Evolutionary conservation across 257 asterid genomes (phyloP).

Genomic region (Schizonepeta tenuifolia): DNA sequence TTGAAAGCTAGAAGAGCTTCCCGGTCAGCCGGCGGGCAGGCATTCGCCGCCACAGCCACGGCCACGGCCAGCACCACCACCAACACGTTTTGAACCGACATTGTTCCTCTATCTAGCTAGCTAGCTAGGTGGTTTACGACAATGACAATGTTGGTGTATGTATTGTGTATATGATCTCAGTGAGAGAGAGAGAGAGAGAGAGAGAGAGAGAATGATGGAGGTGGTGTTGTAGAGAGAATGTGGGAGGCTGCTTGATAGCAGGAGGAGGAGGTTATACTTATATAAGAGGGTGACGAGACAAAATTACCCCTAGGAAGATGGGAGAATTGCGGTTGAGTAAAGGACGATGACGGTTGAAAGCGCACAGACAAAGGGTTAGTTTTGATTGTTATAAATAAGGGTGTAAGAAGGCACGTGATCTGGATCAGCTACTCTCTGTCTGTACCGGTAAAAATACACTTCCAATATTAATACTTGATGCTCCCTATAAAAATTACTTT

Average conservation of each 20-base stretch:
- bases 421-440: conserved; percentile 10
- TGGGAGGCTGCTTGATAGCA: background rate
- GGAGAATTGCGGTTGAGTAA: conserved; percentile 26
- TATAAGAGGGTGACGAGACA: conserved; percentile 39
- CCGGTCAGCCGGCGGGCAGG: conserved; percentile 75
- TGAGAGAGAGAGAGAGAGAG: conserved; percentile 3
- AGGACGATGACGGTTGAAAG: background rate
- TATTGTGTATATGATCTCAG: too few relatives aligned
- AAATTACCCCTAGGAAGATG: conserved; percentile 37
- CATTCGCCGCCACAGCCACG: conserved; percentile 37
- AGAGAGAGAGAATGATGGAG: background rate
- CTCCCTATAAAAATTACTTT: too few relatives aligned
- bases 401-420: conserved; percentile 40
- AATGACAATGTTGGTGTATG: background rate
- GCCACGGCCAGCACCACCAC: conserved; percentile 38
- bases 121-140: background rate
- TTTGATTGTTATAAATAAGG: conserved; percentile 39
- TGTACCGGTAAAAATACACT: too few relatives aligned
- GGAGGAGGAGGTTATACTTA: conserved; percentile 33
- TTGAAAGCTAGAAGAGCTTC: conserved; percentile 63
- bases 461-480: too few relatives aligned
- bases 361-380: conserved; percentile 27
- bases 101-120: conserved; percentile 16
- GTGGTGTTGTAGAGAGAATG: background rate
- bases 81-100: conserved; percentile 24